These are phyloP conservation scores for Xerocomus amazonicus DNA, from an alignment of 1,284 basidiomycete species.

Conservation along the genomic window DNA sequence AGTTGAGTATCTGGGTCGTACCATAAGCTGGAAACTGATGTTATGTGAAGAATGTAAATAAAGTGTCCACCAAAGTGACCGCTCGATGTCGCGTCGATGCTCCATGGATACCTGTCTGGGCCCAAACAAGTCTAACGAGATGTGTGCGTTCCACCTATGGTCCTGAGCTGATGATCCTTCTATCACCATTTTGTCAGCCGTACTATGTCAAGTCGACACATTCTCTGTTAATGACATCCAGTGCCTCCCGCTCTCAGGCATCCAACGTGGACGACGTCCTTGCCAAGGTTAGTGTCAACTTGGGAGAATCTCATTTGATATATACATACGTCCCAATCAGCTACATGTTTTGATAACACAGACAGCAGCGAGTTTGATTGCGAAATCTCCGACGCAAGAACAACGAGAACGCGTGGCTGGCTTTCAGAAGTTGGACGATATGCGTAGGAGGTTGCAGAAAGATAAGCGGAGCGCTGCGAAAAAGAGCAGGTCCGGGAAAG, in stretches of 20 bases:
- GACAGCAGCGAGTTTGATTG: conserved; percentile 45
- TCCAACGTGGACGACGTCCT: conserved; percentile 72
- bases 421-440: conserved; percentile 44
- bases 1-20: conserved; percentile 36
- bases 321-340: conserved; percentile 33
- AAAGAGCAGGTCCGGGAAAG: conserved; percentile 32
- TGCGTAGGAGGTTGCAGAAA: conserved; percentile 49
- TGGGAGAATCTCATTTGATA: not conserved
- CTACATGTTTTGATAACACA: conserved; percentile 51
- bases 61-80: conserved; percentile 75
- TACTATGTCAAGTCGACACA: conserved; percentile 63
- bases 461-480: conserved; percentile 47
- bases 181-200: conserved; percentile 39
- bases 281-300: conserved; percentile 47
- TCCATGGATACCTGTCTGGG: conserved; percentile 70
- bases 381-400: conserved; percentile 52
- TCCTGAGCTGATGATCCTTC: not conserved
- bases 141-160: conserved; percentile 38
- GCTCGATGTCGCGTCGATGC: conserved; percentile 53
- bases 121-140: conserved; percentile 44
- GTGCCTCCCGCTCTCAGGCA: conserved; percentile 65
- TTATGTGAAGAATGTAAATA: conserved; percentile 72
- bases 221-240: conserved; percentile 65
- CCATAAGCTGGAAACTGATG: not conserved
- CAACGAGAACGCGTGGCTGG: conserved; percentile 53